Percentiles rank a stretch among this genome's conserved stretches.
phyloP scores from a whole-genome alignment of 164 flowering plant species.

The Stephania yunnanensis region DNA sequence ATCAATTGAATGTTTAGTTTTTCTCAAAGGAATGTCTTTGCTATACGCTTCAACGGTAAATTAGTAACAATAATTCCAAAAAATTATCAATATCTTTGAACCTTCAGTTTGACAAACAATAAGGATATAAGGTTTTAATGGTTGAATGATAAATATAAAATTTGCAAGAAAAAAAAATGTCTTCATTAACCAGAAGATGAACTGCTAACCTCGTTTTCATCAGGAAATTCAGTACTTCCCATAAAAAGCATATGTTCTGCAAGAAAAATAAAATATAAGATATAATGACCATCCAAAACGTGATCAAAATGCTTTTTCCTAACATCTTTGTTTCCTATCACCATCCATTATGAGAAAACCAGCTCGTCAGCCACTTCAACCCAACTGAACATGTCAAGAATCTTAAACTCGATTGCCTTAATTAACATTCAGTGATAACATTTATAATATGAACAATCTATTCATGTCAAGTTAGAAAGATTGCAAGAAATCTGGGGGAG shows the following conservation, averaged over 20 bases:
- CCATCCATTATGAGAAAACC: background rate
- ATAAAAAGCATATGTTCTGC: constrained; percentile 99
- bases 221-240: constrained; percentile 92
- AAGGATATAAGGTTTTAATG: background rate
- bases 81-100: background rate
- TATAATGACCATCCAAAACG: background rate
- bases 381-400: background rate
- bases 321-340: background rate
- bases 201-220: constrained; percentile 88
- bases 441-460: background rate
- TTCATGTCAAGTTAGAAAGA: background rate
- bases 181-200: background rate
- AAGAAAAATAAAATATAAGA: constrained; percentile 14
- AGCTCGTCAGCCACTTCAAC: background rate
- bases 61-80: background rate
- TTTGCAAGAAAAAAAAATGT: background rate
- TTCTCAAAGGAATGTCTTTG: background rate
- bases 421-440: too few relatives aligned
- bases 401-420: background rate
- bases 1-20: background rate
- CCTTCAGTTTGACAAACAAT: background rate
- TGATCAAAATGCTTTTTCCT: too few relatives aligned
- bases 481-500: background rate
- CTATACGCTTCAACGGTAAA: background rate
- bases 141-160: background rate